Evolutionary conservation across 441 rosid species (phyloP), one percentile per base, ranked within the genome.

Genomic region (Erysimum pusillum): DNA sequence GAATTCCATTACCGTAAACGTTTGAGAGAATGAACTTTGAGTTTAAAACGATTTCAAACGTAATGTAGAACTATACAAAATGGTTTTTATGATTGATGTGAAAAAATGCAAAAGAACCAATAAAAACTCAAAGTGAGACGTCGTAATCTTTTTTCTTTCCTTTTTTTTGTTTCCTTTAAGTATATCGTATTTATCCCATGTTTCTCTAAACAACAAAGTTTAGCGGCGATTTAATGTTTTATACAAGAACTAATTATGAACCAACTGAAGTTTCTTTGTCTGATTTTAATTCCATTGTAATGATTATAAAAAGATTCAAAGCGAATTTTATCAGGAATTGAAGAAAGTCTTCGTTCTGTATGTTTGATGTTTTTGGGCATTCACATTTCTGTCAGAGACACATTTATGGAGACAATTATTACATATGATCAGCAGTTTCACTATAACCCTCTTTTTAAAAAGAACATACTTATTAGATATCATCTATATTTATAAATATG

Each of bases 241-340:
- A 9, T 9, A 38, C 9, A 14, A 67, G 14, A 22, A 28, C 8
- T 13, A n/a, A n/a, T n/a, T 2, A 10, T 13, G 18, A 31, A 46
- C 14, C 5, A 6, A 6, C 0, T 14, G 20, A 34, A n/a, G 25
- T 57, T 45, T 31, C 12, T 56, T 11, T 31, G 20, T 9, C 15
- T 70, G 56, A 18, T 44, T 31, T 59, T 71, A 34, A 34, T 45
- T 45, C n/a, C 12, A 45, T 13, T 46, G 15, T 8, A 34, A 41
- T 54, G 18, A 42, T 39, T 68, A 25, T 17, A 15, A 9, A 14
- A 39, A 28, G 3, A 45, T 44, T 20, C 38, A 46, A 44, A 70
- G 28, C 34, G 9, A 67, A 14, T 5, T 14, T 67, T 35, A 41
- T 22, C 5, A 13, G 11, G 22, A 36, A 0, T 15, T 63, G 3